phyloP scores from a whole-genome alignment of 768 basidiomycete species.

The Collybiopsis luxurians region DNA sequence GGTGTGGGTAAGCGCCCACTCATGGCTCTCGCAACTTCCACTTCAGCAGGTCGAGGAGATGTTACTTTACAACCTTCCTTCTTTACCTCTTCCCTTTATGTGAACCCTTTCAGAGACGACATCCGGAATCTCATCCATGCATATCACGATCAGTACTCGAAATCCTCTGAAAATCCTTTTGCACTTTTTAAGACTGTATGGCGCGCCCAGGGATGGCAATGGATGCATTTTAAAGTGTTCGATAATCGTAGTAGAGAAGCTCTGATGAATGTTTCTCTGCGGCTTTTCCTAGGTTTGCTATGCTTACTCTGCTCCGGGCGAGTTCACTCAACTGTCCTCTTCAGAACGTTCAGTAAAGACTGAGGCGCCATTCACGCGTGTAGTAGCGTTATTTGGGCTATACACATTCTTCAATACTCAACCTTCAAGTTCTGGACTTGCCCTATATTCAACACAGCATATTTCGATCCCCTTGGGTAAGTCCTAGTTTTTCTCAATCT shows the following conservation, averaged over 20 bases:
- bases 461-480: slow-evolving; percentile 62
- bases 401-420: slow-evolving; percentile 74
- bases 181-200: slow-evolving; percentile 69
- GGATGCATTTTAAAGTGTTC: slow-evolving; percentile 72
- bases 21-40: slow-evolving; percentile 41
- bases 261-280: slow-evolving; percentile 56
- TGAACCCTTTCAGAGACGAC: slow-evolving; percentile 63
- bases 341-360: slow-evolving; percentile 53
- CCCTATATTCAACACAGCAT: slow-evolving; percentile 47
- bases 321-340: no score
- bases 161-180: slow-evolving; percentile 47
- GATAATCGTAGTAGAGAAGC: slow-evolving; percentile 63
- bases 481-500: slow-evolving; percentile 15
- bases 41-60: slow-evolving; percentile 48
- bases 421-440: slow-evolving; percentile 50
- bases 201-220: slow-evolving; percentile 66
- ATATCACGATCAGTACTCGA: slow-evolving; percentile 49
- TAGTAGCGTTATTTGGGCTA: slow-evolving; percentile 62
- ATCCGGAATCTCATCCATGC: slow-evolving; percentile 48
- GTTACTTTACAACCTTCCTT: slow-evolving; percentile 69
- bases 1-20: slow-evolving; percentile 1
- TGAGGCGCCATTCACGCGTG: slow-evolving; percentile 53
- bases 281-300: slow-evolving; percentile 69
- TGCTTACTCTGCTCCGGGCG: no score
- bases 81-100: slow-evolving; percentile 76